Conservation (phyloP, 495 filamentous ascomycete genomes). For the Gamarada debralockiae region DNA sequence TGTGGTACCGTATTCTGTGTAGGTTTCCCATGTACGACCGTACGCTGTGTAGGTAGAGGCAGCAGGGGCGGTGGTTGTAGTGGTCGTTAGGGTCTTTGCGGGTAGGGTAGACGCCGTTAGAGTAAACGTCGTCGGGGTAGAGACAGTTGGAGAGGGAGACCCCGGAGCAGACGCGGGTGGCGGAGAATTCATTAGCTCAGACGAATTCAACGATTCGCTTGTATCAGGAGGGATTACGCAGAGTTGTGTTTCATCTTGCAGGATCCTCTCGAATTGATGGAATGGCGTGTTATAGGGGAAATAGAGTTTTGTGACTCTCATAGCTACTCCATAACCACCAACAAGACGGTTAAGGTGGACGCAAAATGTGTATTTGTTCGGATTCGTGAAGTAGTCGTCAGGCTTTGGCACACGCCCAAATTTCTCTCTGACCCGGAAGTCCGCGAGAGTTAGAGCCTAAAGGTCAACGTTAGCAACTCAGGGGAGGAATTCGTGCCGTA, state of each 20-base stretch:
- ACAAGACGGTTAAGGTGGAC: background rate
- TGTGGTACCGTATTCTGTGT: background rate
- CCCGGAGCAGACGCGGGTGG: background rate
- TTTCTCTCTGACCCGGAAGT: background rate
- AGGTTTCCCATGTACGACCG: too few species aligned
- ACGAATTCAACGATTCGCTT: background rate
- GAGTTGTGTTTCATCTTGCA: conserved; percentile 7
- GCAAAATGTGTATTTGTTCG: background rate
- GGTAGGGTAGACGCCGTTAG: too few species aligned
- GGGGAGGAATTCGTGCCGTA: too few species aligned
- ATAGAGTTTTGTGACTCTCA: background rate
- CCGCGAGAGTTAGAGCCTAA: background rate
- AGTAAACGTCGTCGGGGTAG: too few species aligned
- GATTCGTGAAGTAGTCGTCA: background rate
- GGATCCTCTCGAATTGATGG: conserved; percentile 1
- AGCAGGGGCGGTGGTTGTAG: too few species aligned
- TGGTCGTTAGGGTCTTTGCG: too few species aligned
- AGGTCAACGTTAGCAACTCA: background rate
- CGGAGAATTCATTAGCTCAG: background rate
- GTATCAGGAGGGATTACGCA: conserved; percentile 7
- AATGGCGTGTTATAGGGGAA: conserved; percentile 6
- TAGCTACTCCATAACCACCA: background rate
- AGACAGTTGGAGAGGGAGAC: background rate
- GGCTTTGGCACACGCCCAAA: background rate
- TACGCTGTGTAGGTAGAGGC: too few species aligned